Base-by-base conservation (phyloP, 176 grass and related monocot species). In the Oryza longistaminata region DNA sequence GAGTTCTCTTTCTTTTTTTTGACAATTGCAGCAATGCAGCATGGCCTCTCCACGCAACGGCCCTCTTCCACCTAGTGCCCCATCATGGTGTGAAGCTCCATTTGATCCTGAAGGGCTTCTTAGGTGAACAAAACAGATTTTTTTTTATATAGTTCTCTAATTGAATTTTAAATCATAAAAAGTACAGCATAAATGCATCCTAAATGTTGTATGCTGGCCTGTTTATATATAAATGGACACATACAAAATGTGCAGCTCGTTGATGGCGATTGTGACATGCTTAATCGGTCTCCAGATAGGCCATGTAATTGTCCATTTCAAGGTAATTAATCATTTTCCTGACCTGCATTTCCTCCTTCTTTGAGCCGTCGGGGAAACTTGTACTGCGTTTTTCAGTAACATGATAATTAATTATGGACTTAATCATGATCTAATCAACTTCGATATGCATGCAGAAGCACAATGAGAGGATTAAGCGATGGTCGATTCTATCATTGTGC, bases 31-130 rank as follows among this genome's bases (percentile, higher is more conserved):
- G 95, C 74, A 92, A 90, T 97, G 95, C 71, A 97, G 95, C 81
- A 92, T 88, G 19, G 74, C 70, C 66, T 89, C 90, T 35, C 94
- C 95, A 42, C 55, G 55, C 64, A 94, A 94, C 24, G 95, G 94
- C 6, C 88, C 84, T 3, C 88, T 97, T 87, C 95, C 88, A 5
- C 11, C 89, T 26, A 74, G 89, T 44, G 92, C 92, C 49, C 86
- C 92, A 9, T 83, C 95, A 49, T 97, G 95, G 95, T 97, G 92
- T 75, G 78, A 97, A 84, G 92, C 95, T 60, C 95, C 92, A 4
- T 97, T 97, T 39, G 95, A 97, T 42, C 95, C 92, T 12, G 90
- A 97, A 80, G 95, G 95, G 9, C 40, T 97, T 25, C 95, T 97
- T n/a, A 97, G 92, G 95, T 84, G 31, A 46, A 66, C 4, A 85